phyloP scores from a whole-genome alignment of 1,139 yeast genomes.

The Candida sp. region DNA sequence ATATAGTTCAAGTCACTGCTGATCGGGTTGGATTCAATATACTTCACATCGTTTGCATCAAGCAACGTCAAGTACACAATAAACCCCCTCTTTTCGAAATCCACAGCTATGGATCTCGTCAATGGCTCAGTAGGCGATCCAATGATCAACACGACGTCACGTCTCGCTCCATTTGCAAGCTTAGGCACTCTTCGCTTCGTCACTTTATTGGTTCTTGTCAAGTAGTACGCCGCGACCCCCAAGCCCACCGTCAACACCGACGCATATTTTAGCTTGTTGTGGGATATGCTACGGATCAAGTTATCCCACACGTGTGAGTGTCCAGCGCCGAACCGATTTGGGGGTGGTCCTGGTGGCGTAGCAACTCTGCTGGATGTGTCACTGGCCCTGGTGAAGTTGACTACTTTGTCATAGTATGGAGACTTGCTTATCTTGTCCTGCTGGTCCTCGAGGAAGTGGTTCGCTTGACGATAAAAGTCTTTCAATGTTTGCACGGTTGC shows the following conservation, averaged over 20 bases:
- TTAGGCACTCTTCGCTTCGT: constrained; percentile 62
- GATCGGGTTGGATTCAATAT: constrained; percentile 62
- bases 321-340: not conserved
- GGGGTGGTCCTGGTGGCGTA: not conserved
- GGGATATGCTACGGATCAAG: constrained; percentile 14
- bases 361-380: constrained; percentile 4
- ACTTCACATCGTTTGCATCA: constrained; percentile 63
- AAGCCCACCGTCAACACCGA: constrained; percentile 33
- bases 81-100: constrained; percentile 78
- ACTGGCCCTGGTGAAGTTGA: constrained; percentile 16
- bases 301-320: constrained; percentile 7
- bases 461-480: constrained; percentile 26
- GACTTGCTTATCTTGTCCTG: constrained; percentile 25
- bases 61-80: constrained; percentile 78
- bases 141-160: constrained; percentile 72
- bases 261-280: constrained; percentile 19
- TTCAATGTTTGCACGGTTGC: constrained; percentile 39
- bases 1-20: constrained; percentile 53
- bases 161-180: constrained; percentile 71
- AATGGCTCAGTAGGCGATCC: constrained; percentile 84
- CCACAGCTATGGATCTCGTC: constrained; percentile 70
- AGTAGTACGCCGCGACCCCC: constrained; percentile 22
- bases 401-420: constrained; percentile 21
- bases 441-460: constrained; percentile 27
- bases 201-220: constrained; percentile 5